phyloP scores from a whole-genome alignment of 2,329 filamentous ascomycete species.

The Verticillium albo-atrum region DNA sequence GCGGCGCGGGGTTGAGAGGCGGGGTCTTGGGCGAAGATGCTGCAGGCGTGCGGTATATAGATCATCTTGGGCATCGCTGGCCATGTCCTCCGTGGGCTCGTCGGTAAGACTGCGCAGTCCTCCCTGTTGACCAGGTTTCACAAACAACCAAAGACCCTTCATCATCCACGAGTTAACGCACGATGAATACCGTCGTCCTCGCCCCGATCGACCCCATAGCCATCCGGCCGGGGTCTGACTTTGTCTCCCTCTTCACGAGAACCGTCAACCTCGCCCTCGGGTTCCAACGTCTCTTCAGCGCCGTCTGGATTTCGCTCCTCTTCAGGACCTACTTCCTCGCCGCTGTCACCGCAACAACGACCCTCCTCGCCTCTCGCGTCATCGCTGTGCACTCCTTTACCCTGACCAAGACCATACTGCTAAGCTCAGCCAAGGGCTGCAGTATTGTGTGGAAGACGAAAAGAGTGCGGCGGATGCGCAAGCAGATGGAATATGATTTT shows the following conservation, averaged over 20 bases:
- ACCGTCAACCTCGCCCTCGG: slow-evolving; percentile 26
- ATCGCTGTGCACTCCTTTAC: slow-evolving; percentile 22
- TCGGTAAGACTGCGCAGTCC: neutral
- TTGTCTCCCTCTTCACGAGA: slow-evolving; percentile 27
- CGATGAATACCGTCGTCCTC: neutral
- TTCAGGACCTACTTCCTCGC: slow-evolving; percentile 25
- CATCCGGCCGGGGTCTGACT: slow-evolving; percentile 22
- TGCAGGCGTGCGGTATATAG: neutral
- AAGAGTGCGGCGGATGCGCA: slow-evolving; percentile 30
- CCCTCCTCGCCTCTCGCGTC: slow-evolving; percentile 21
- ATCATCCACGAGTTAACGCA: neutral
- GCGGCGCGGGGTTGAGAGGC: neutral
- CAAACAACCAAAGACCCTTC: no score
- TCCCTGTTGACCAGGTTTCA: neutral
- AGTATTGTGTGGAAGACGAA: slow-evolving; percentile 32
- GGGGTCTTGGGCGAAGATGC: neutral
- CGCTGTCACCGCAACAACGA: slow-evolving; percentile 20
- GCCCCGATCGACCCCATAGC: slow-evolving; percentile 9
- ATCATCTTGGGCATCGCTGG: neutral
- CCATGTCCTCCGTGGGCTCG: neutral
- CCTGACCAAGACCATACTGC: slow-evolving; percentile 17
- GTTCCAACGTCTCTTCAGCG: slow-evolving; percentile 28
- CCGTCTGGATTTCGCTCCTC: slow-evolving; percentile 23
- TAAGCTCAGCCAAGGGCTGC: slow-evolving; percentile 14
- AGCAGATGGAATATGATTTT: slow-evolving; percentile 47